phyloP scores from a whole-genome alignment of 225 moss, liverwort and hornwort genomes.

The Bryoerythrophyllum caledonicum region DNA sequence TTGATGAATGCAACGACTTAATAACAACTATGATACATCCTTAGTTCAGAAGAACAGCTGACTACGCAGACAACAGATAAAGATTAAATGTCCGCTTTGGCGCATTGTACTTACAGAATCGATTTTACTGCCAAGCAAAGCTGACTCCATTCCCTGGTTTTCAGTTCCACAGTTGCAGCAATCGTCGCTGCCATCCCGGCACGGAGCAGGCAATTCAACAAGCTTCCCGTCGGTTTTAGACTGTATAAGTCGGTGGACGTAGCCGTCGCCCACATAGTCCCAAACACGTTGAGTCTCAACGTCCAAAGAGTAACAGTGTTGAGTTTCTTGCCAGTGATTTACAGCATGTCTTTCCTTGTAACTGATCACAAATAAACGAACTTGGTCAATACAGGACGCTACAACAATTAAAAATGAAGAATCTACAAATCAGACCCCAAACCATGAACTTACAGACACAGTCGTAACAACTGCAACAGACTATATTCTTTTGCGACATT shows the following conservation, averaged over 20 bases:
- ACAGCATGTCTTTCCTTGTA: constrained; percentile 95
- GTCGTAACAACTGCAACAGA: constrained; percentile 4
- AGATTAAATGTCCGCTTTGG: not conserved
- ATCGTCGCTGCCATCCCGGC: constrained; percentile 92
- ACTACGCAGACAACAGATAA: not conserved
- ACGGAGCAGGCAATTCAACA: constrained; percentile 89
- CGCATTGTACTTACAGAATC: constrained; percentile 63
- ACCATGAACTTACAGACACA: not conserved
- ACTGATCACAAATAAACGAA: constrained; percentile 35
- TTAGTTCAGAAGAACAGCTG: not conserved
- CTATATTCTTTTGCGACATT: not conserved
- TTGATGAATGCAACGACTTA: not conserved
- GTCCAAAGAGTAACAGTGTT: constrained; percentile 96
- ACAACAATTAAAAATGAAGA: not conserved
- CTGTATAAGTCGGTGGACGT: constrained; percentile 94
- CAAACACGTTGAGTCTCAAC: constrained; percentile 95
- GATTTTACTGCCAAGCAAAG: constrained; percentile 81
- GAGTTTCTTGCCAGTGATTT: constrained; percentile 94
- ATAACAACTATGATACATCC: not conserved
- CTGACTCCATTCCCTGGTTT: constrained; percentile 77
- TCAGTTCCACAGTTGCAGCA: constrained; percentile 88
- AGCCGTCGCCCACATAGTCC: constrained; percentile 98
- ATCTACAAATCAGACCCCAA: not conserved
- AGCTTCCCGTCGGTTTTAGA: constrained; percentile 98
- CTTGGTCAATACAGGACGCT: constrained; percentile 23